phyloP scores from a whole-genome alignment of 75 land plant species.

The Selaginella tamariscina region DNA sequence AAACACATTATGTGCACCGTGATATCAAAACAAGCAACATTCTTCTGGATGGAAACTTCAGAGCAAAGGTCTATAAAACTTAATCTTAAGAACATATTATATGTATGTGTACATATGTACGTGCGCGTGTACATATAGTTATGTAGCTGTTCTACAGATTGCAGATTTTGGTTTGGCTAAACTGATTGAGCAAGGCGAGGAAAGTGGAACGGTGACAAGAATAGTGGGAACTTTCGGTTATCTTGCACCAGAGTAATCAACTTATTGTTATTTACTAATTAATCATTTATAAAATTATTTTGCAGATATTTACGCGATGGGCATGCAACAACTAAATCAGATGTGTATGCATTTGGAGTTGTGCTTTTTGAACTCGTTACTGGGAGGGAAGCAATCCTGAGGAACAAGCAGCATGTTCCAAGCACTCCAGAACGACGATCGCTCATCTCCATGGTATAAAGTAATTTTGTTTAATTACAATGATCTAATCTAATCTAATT shows the following conservation, averaged over 20 bases:
- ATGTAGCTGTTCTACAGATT: conserved; percentile 31
- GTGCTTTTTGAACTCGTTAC: conserved; percentile 78
- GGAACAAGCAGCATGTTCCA: conserved; percentile 25
- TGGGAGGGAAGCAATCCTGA: conserved; percentile 57
- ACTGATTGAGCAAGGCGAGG: conserved; percentile 46
- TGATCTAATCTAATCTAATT: background rate
- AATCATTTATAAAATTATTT: background rate
- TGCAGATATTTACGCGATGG: conserved; percentile 70
- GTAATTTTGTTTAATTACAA: background rate
- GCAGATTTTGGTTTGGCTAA: conserved; percentile 89
- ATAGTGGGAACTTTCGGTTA: conserved; percentile 86
- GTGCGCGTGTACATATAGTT: background rate
- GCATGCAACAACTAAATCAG: conserved; percentile 63
- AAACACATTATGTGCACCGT: background rate
- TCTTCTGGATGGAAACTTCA: background rate
- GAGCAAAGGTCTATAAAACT: background rate
- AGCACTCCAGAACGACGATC: conserved; percentile 60
- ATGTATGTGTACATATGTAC: background rate
- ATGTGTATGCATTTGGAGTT: conserved; percentile 86
- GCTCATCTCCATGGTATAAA: conserved; percentile 63
- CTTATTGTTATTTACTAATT: background rate
- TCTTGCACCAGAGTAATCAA: conserved; percentile 76
- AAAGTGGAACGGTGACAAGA: conserved; percentile 40
- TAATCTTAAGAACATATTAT: background rate
- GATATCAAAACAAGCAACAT: conserved; percentile 5